Evolutionary conservation across 768 basidiomycete genomes (phyloP).

Genomic region (Lentinula detonsa): DNA sequence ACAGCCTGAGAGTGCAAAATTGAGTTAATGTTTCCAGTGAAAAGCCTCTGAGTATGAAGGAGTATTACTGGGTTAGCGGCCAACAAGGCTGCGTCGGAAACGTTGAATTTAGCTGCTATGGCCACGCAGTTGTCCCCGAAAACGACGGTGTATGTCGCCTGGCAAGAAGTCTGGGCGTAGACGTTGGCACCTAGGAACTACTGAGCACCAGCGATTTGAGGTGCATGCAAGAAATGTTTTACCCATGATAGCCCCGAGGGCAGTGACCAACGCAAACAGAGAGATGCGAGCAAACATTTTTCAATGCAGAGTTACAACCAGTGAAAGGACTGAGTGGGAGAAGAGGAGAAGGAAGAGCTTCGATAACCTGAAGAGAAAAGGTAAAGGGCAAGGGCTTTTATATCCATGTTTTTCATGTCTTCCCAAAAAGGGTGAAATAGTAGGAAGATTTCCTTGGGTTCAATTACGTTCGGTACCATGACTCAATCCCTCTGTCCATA

Average conservation of each 20-base stretch:
- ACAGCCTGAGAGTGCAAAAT: background rate
- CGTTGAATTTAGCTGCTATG: background rate
- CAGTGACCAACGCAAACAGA: background rate
- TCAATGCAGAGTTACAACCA: too few species aligned
- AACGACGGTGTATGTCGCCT: background rate
- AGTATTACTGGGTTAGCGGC: background rate
- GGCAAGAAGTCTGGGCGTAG: background rate
- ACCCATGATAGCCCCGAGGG: background rate
- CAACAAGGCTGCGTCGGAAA: background rate
- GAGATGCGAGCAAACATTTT: background rate
- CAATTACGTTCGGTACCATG: too few species aligned
- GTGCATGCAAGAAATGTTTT: background rate
- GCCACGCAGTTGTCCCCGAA: background rate
- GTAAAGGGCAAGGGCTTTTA: background rate
- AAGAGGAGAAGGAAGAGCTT: background rate
- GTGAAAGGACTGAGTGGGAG: background rate
- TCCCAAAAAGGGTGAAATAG: background rate
- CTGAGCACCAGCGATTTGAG: background rate
- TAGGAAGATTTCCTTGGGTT: background rate
- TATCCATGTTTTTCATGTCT: background rate
- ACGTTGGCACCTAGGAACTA: background rate
- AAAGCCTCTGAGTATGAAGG: background rate
- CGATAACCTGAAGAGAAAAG: background rate
- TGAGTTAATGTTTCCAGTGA: background rate
- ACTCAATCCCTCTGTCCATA: too few species aligned